Percentiles rank a stretch among this genome's conserved stretches.
phyloP scores from a whole-genome alignment of 495 filamentous ascomycete genomes.

The Chlorociboria aeruginascens region DNA sequence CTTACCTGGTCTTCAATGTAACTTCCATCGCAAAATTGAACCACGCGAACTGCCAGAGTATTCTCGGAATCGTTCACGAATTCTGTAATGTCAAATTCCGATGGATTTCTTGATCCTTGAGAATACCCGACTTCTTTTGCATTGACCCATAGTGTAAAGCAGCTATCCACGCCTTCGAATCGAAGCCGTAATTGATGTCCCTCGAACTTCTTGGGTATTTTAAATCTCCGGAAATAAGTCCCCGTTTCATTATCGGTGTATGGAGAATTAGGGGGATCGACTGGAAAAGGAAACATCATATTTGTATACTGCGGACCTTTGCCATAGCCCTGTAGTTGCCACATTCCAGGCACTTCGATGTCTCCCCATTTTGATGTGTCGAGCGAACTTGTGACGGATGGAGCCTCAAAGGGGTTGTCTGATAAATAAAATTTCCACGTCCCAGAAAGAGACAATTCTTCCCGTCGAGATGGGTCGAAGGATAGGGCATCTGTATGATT shows the following conservation, averaged over 20 bases:
- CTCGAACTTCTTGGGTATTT: slow-evolving; percentile 20
- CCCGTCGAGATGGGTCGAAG: slow-evolving; percentile 17
- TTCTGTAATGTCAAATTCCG: slow-evolving; percentile 52
- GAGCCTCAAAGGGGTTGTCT: slow-evolving; percentile 15
- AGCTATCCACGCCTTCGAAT: slow-evolving; percentile 61
- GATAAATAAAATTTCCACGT: slow-evolving; percentile 40
- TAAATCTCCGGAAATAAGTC: slow-evolving; percentile 45
- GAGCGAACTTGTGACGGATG: slow-evolving; percentile 4
- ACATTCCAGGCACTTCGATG: slow-evolving; percentile 55
- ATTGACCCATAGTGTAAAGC: slow-evolving; percentile 58
- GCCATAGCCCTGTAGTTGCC: slow-evolving; percentile 57
- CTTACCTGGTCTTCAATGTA: slow-evolving; percentile 53
- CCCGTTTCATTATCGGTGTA: slow-evolving; percentile 55
- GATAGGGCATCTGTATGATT: slow-evolving; percentile 22
- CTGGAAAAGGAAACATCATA: slow-evolving; percentile 49
- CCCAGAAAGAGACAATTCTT: slow-evolving; percentile 35
- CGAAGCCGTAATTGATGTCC: slow-evolving; percentile 33
- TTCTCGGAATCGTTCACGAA: slow-evolving; percentile 36
- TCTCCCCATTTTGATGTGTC: slow-evolving; percentile 33
- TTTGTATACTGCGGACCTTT: slow-evolving; percentile 42
- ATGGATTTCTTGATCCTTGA: slow-evolving; percentile 54
- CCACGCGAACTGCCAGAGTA: slow-evolving; percentile 48
- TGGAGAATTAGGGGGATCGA: slow-evolving; percentile 45
- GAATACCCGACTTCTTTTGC: slow-evolving; percentile 52
- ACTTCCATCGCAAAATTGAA: slow-evolving; percentile 52